Base-by-base conservation (phyloP, 768 basidiomycete genomes). In the Tulasnella calospora region DNA sequence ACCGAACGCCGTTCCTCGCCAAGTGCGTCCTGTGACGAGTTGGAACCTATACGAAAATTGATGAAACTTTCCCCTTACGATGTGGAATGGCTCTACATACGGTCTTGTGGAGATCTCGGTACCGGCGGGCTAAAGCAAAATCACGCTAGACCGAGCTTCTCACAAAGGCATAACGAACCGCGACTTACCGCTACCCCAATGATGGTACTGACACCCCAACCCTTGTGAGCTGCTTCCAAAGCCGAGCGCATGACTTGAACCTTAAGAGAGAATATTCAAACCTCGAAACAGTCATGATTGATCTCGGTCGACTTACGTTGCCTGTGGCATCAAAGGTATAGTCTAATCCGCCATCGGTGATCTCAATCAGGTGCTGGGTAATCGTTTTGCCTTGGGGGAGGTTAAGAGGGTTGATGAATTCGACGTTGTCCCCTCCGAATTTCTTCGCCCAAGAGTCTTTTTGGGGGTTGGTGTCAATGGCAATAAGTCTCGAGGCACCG, bases 201-300 rank as follows among this genome's bases (percentile, higher is more conserved):
- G 81, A 99, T 84, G 77, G 94, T 98, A 78, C 92, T 94, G 61
- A 98, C 92, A 81, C 98, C 98, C 98, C 98, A 99, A 19, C 98
- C 98, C 84, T 99, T 99, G 85, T 99, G 98, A 85, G 96, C 98
- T n/a, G 96, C 94, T 86, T 99, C 98, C 71, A 99, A 89, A 35
- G 98, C 98, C 72, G 92, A 87, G 79, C 96, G 90, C 96, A 98
- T 98, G 80, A 97, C 95, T 38, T 95, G 86, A 13, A 95, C 93
- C 92, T 93, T n/a, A 74, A 55, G 38, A n/a, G 40, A 33, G 79
- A 71, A 36, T 4, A 33, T 44, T 33, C 73, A 30, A 79, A 36
- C 9, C 36, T 72, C 38, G 33, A 41, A 73, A 35, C 23, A 36
- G 6, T 30, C 41, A 4, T 40, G 73, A 7, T 1, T 47, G 71